Percentiles rank a stretch among this genome's conserved stretches.
Conservation (phyloP, 2,329 filamentous ascomycete genomes). For the Colletotrichum limetticola region DNA sequence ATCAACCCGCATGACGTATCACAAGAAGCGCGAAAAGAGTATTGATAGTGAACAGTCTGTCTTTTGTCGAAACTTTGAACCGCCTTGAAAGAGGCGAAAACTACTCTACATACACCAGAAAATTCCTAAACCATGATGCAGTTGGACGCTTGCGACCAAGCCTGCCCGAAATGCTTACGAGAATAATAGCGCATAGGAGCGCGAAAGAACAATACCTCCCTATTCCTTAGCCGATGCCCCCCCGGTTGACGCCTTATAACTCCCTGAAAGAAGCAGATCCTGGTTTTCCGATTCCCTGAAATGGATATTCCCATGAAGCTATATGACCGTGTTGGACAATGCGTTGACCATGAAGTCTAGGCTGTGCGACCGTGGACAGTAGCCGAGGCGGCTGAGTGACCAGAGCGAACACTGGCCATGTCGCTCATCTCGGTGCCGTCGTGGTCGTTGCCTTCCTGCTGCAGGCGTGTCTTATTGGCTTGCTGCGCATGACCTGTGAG, state of each 20-base stretch:
- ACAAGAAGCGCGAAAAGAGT: not conserved
- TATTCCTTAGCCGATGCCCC: not conserved
- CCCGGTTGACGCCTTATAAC: not conserved
- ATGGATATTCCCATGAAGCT: slow-evolving; percentile 1
- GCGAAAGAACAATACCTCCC: not conserved
- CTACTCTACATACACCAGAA: slow-evolving; percentile 12
- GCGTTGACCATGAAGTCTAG: not conserved
- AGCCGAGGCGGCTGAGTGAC: not conserved
- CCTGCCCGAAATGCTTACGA: slow-evolving; percentile 3
- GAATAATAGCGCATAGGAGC: slow-evolving; percentile 12
- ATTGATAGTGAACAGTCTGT: not conserved
- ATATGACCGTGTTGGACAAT: not conserved
- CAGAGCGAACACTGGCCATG: slow-evolving; percentile 27
- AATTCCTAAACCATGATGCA: slow-evolving; percentile 7
- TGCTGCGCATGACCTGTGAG: slow-evolving; percentile 18
- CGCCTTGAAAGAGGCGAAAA: not conserved
- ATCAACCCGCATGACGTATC: not conserved
- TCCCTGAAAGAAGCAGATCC: slow-evolving; percentile 14
- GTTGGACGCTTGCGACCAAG: not conserved
- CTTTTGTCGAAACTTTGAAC: not conserved
- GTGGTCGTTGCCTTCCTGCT: not conserved
- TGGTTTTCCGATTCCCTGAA: slow-evolving; percentile 7
- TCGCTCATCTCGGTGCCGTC: slow-evolving; percentile 30
- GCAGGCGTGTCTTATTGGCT: slow-evolving; percentile 21
- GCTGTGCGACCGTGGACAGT: not conserved